Evolutionary conservation across 768 basidiomycete genomes (phyloP).

Genomic region (Clathrus columnatus): DNA sequence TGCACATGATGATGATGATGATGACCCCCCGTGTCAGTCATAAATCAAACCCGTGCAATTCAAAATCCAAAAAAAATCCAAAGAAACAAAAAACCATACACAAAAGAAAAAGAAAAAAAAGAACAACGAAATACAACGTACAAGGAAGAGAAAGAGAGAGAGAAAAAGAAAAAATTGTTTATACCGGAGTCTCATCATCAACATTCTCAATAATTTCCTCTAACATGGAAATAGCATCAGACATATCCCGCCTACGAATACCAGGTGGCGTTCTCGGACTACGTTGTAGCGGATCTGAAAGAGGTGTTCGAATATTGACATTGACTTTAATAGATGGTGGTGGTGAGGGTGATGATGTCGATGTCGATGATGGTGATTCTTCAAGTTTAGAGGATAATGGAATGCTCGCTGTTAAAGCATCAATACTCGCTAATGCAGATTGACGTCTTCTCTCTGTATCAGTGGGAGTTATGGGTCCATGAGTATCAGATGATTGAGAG

Average conservation of each 20-base stretch:
- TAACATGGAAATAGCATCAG: background rate
- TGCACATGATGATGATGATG: too few relatives aligned
- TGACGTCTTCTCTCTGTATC: background rate
- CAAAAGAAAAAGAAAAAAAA: too few relatives aligned
- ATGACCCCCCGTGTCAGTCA: too few relatives aligned
- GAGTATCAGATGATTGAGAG: background rate
- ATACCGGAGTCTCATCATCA: background rate
- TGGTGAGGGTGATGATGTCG: too few relatives aligned
- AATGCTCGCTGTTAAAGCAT: background rate
- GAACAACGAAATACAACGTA: background rate
- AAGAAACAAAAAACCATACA: too few relatives aligned
- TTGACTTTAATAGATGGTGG: too few relatives aligned
- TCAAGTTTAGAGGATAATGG: too few relatives aligned
- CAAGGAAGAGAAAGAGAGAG: too few relatives aligned
- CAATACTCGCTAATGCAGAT: background rate
- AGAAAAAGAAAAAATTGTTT: background rate
- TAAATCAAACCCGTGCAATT: too few relatives aligned
- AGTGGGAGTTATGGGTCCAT: background rate
- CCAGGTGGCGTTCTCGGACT: background rate
- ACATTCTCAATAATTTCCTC: background rate
- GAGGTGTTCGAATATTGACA: background rate
- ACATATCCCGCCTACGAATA: background rate
- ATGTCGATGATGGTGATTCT: background rate
- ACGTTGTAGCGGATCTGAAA: background rate
- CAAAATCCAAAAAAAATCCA: too few relatives aligned